Conservation (phyloP, 73 alveolate species). For the Symbiodinium pilosum region DNA sequence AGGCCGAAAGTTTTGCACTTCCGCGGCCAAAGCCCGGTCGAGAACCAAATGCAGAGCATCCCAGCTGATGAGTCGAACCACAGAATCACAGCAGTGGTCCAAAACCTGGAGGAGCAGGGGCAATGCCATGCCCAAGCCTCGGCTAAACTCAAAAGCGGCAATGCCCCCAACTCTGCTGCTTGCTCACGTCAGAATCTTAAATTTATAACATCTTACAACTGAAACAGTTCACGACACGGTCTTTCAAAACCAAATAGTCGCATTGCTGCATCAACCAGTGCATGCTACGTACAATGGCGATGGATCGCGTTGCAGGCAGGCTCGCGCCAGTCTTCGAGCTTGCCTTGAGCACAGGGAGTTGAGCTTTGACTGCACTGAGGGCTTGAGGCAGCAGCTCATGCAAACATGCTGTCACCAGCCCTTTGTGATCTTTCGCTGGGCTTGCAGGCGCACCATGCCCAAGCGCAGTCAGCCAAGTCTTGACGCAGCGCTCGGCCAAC, state of each 20-base stretch:
- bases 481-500: not conserved
- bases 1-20: slow-evolving; percentile 33
- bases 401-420: not conserved
- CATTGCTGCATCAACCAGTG: slow-evolving; percentile 56
- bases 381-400: slow-evolving; percentile 20
- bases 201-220: not conserved
- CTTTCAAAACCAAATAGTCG: slow-evolving; percentile 28
- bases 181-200: too few relatives aligned
- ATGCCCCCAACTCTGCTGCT: too few relatives aligned
- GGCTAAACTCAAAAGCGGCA: not conserved
- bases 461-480: not conserved
- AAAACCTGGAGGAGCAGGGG: slow-evolving; percentile 57
- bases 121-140: slow-evolving; percentile 33
- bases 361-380: not conserved
- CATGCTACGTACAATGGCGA: not conserved
- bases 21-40: slow-evolving; percentile 65
- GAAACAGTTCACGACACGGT: not conserved
- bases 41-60: slow-evolving; percentile 36
- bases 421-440: not conserved
- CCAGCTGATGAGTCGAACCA: slow-evolving; percentile 43
- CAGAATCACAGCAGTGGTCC: slow-evolving; percentile 12
- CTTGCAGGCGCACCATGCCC: not conserved
- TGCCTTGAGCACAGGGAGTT: not conserved
- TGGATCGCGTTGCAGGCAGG: not conserved
- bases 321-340: not conserved